phyloP scores from a whole-genome alignment of 345 rosid species.

The Eucalyptus coolabah region DNA sequence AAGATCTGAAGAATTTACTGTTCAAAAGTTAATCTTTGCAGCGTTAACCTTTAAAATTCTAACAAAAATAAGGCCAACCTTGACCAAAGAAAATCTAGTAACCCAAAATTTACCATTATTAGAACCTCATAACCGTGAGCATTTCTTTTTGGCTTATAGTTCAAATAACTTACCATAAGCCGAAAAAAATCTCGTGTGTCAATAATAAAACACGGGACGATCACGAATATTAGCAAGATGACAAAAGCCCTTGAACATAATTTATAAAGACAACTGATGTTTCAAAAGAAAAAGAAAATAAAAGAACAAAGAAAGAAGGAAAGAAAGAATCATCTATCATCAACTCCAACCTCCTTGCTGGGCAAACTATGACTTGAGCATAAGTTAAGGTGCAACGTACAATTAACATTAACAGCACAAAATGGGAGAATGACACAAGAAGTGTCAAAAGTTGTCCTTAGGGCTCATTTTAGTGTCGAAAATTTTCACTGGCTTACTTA shows the following conservation, averaged over 20 bases:
- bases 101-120: background rate
- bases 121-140: background rate
- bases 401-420: slow-evolving; percentile 4
- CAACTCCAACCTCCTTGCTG: background rate
- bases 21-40: background rate
- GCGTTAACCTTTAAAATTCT: background rate
- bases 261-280: background rate
- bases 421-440: no score
- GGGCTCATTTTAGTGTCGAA: no score
- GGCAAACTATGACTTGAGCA: background rate
- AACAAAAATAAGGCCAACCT: background rate
- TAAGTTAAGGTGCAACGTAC: slow-evolving; percentile 11
- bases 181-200: background rate
- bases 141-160: background rate
- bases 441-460: no score
- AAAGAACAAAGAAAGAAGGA: no score
- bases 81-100: background rate
- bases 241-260: background rate
- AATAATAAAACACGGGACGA: background rate
- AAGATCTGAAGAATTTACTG: background rate
- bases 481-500: fast-evolving
- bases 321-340: background rate
- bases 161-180: background rate
- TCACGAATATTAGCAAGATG: background rate
- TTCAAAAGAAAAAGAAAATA: background rate